Evolutionary conservation across 1,284 basidiomycete species (phyloP), one percentile per base, ranked within the genome.

Genomic region (Rhodotorula sp.): DNA sequence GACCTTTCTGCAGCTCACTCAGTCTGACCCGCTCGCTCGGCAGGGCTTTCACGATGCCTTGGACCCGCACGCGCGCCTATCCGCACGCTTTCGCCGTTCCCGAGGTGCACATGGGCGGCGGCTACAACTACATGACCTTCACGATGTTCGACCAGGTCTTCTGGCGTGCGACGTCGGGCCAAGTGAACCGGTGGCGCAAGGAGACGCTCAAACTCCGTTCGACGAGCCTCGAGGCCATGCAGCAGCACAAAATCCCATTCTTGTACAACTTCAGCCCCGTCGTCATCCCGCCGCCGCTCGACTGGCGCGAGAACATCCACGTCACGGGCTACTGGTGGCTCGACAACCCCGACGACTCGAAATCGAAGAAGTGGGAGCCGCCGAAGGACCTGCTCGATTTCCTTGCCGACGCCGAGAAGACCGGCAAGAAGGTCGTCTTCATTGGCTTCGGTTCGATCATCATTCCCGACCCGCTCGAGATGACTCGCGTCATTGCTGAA

Each of bases 231-330:
- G 95, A 97, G 80, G 91, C 89, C 81, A 89, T 98, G 86, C 92
- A 95, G 78, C 91, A 90, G 60, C 92, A 97, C 82, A 94, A 93
- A 82, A 91, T 95, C 54, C 95, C 95, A 2, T 98, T 99, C 83
- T 81, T 99, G 60, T 99, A 99, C 82, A 98, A 97, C 80, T 98
- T 98, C 79, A 65, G 59, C n/a, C 74, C 75, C 11, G 69, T 71
- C 59, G 84, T 93, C 31, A 91, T 95, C 16, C 93, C 93, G 13
- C 90, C 88, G 28, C 94, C 94, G 9, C 81, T 96, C 64, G 95
- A 99, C 80, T 99, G 95, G 95, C 92, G 92, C 11, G 95, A 98
- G 80, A 97, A 94, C 92, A 96, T 98, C 71, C 89, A 92, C 62
- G 88, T 97, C 1, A 95, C 93, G 62, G 94, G 93, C 10, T 96